Evolutionary conservation across 164 flowering plant genomes (phyloP).

Genomic region (Echeveria elegans): DNA sequence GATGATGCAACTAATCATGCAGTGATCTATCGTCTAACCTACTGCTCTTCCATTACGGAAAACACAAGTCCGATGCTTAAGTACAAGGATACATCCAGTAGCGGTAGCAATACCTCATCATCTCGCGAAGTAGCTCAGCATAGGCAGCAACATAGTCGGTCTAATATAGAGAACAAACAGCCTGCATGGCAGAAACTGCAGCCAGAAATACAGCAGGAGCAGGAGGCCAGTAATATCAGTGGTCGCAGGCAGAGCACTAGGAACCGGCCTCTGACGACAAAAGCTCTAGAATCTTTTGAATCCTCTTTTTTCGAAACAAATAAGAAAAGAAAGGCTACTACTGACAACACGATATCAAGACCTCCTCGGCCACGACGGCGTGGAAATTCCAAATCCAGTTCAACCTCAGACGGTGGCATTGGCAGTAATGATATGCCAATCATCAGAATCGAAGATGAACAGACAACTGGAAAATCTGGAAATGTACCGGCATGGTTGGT

Average conservation of each 20-base stretch:
- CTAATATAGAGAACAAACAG: not conserved
- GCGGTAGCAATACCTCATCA: not conserved
- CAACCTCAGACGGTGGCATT: not conserved
- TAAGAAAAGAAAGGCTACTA: constrained; percentile 15
- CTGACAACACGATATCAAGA: constrained; percentile 10
- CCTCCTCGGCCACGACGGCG: constrained; percentile 8
- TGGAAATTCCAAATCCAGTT: not conserved
- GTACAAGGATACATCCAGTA: not conserved
- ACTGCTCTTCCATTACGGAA: not conserved
- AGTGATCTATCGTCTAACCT: constrained; percentile 2
- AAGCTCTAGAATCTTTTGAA: constrained; percentile 32
- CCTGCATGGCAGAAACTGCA: constrained; percentile 10
- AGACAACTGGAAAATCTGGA: not conserved
- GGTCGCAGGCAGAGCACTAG: constrained; percentile 36
- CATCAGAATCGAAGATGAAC: not conserved
- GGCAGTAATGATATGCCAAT: not conserved
- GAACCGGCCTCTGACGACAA: constrained; percentile 31
- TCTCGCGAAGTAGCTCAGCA: not conserved
- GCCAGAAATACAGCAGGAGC: constrained; percentile 8
- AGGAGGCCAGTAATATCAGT: constrained; percentile 11
- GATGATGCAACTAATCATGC: constrained; percentile 13
- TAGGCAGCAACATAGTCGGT: not conserved
- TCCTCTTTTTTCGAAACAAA: constrained; percentile 15
- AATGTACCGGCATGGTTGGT: not conserved
- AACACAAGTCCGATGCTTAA: not conserved